phyloP scores from a whole-genome alignment of 176 grass and related monocot species.

The Pontederia crassipes region DNA sequence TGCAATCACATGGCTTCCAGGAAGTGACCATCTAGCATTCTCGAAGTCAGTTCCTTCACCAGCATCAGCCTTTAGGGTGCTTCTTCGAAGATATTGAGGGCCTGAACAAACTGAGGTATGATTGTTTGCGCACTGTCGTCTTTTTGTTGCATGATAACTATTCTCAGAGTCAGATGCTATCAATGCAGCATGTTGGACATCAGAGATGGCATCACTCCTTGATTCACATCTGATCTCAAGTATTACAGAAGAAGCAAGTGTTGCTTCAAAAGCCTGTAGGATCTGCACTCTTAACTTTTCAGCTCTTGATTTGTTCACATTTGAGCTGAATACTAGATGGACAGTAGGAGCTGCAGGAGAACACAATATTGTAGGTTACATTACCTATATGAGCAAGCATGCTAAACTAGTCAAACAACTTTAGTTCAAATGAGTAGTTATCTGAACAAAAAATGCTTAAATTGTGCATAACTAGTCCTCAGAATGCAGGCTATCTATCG shows the following conservation, averaged over 20 bases:
- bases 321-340: constrained; percentile 59
- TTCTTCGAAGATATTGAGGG: constrained; percentile 48
- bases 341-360: constrained; percentile 60
- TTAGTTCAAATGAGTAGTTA: background rate
- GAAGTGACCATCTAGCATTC: constrained; percentile 61
- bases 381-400: background rate
- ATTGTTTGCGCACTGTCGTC: constrained; percentile 37
- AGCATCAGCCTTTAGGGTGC: constrained; percentile 25
- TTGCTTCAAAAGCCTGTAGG: constrained; percentile 81
- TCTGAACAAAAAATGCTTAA: background rate
- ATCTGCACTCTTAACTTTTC: constrained; percentile 83
- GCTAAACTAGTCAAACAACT: background rate
- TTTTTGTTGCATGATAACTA: constrained; percentile 33
- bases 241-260: constrained; percentile 73
- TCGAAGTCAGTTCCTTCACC: constrained; percentile 26
- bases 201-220: constrained; percentile 20
- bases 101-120: constrained; percentile 47
- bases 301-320: constrained; percentile 64
- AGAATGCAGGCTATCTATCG: no score
- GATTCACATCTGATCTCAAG: constrained; percentile 87
- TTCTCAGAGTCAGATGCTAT: constrained; percentile 24
- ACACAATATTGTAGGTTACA: background rate
- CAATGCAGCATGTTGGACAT: constrained; percentile 26
- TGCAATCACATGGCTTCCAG: constrained; percentile 87
- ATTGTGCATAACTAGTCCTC: background rate